Conservation (phyloP, 352 stramenopile species). For the Plasmopara muralis region DNA sequence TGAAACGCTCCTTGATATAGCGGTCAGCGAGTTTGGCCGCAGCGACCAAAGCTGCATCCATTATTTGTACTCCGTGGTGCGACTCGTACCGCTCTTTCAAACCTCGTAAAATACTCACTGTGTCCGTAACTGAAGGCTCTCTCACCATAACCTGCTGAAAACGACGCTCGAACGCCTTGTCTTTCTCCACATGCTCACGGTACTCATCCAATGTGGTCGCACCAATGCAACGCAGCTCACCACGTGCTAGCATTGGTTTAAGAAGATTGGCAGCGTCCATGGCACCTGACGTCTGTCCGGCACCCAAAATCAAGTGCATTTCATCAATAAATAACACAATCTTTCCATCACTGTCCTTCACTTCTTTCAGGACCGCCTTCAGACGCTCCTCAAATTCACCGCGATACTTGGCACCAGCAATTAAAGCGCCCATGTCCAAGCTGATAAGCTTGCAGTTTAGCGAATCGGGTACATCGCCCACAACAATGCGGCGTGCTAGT, state of each 20-base stretch:
- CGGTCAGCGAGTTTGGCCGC: conserved; percentile 92
- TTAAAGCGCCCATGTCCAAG: conserved; percentile 94
- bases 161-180: conserved; percentile 95
- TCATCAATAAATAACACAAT: conserved; percentile 99
- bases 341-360: conserved; percentile 90
- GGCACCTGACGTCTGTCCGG: conserved; percentile 84
- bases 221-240: conserved; percentile 95
- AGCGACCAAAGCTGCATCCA: conserved; percentile 89
- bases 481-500: conserved; percentile 93
- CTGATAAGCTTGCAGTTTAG: conserved; percentile 89
- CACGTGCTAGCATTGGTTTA: conserved; percentile 96
- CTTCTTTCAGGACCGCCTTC: conserved; percentile 92
- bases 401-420: conserved; percentile 96
- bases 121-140: conserved; percentile 93
- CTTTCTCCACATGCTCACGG: conserved; percentile 97
- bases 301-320: conserved; percentile 94
- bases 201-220: conserved; percentile 98
- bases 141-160: conserved; percentile 96
- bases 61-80: conserved; percentile 95
- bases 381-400: conserved; percentile 99
- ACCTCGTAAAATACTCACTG: conserved; percentile 94
- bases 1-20: conserved; percentile 90
- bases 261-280: conserved; percentile 98
- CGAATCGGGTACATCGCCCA: conserved; percentile 93
- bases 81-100: conserved; percentile 95